Evolutionary conservation across 768 basidiomycete species (phyloP).

Genomic region (Serendipita sp.): DNA sequence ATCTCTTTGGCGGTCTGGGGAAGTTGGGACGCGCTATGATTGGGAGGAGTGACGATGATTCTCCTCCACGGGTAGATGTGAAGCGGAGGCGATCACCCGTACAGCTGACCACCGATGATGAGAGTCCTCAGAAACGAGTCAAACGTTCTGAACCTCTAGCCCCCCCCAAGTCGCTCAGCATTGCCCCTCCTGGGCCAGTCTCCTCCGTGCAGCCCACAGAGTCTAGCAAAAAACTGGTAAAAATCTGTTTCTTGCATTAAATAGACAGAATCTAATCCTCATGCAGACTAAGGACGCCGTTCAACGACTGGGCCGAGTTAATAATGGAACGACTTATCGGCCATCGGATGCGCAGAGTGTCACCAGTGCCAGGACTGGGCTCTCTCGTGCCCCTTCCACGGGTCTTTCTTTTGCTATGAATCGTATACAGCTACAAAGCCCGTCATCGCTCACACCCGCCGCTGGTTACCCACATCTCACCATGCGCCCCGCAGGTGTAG

Average conservation of each 20-base stretch:
- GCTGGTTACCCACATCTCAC: not conserved
- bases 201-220: not conserved
- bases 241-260: not conserved
- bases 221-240: not conserved
- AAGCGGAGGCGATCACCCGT: not conserved
- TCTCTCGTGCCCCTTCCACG: not conserved
- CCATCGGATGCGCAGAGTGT: not conserved
- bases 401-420: not conserved
- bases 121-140: not conserved
- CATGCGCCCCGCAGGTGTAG: not conserved
- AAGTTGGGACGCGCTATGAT: too few species aligned
- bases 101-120: not conserved
- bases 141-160: not conserved
- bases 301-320: not conserved
- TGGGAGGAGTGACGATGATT: not conserved
- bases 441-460: not conserved
- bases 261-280: not conserved
- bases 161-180: not conserved
- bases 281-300: not conserved
- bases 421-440: not conserved
- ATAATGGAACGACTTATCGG: not conserved
- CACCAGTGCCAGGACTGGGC: not conserved
- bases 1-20: too few species aligned
- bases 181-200: not conserved
- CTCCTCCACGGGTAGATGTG: not conserved